Percentiles rank a stretch among this genome's conserved stretches.
Conservation (phyloP, 179 eudicot species). For the Silene noctiflora region DNA sequence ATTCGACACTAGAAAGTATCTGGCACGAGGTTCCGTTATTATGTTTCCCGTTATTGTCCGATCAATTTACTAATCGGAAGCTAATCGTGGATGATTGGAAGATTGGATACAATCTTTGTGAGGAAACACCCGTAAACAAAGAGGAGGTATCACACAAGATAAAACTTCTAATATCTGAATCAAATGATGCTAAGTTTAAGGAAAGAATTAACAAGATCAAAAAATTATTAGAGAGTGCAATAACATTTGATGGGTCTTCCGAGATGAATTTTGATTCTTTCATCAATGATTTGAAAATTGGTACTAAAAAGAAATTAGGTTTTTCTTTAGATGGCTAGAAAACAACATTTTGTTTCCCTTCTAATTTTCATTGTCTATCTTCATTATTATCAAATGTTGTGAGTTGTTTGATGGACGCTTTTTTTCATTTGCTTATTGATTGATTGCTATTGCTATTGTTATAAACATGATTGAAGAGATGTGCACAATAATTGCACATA, state of each 20-base stretch:
- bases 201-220: slow-evolving; percentile 35
- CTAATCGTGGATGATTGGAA: slow-evolving; percentile 38
- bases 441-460: too few species aligned
- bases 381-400: too few species aligned
- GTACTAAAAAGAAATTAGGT: slow-evolving; percentile 3
- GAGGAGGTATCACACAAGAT: slow-evolving; percentile 38
- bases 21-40: slow-evolving; percentile 39
- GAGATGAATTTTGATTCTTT: slow-evolving; percentile 24
- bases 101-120: slow-evolving; percentile 41
- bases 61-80: slow-evolving; percentile 39
- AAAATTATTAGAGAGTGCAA: slow-evolving; percentile 32
- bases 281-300: slow-evolving; percentile 11
- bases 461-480: too few species aligned
- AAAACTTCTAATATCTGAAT: slow-evolving; percentile 31
- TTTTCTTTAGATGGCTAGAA: background rate
- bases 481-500: too few species aligned
- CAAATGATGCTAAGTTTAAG: slow-evolving; percentile 23
- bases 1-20: slow-evolving; percentile 35
- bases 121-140: slow-evolving; percentile 17
- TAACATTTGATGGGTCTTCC: slow-evolving; percentile 24
- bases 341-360: background rate
- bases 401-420: too few species aligned
- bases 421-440: too few species aligned
- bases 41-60: slow-evolving; percentile 33
- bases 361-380: too few species aligned